Conservation (phyloP, 352 stramenopile species). For the Phytophthora niederhauseri region DNA sequence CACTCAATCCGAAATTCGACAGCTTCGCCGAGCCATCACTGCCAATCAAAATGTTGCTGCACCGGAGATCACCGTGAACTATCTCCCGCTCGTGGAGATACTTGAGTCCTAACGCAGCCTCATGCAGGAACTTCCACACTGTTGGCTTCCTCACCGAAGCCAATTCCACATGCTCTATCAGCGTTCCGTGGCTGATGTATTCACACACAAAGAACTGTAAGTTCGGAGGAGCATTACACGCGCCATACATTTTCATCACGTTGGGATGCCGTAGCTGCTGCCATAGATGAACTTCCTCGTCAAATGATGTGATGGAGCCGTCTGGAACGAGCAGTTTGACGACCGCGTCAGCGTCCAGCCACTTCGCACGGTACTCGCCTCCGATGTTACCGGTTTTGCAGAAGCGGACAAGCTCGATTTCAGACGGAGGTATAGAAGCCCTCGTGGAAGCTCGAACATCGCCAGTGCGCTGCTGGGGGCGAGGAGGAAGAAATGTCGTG, state of each 20-base stretch:
- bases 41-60: conserved; percentile 37
- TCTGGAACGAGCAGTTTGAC: conserved; percentile 15
- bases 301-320: conserved; percentile 5
- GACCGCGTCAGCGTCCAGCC: conserved; percentile 21
- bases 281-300: conserved; percentile 14
- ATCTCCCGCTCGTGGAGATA: conserved; percentile 18
- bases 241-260: conserved; percentile 30
- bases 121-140: conserved; percentile 14
- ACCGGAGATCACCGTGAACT: conserved; percentile 32
- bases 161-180: conserved; percentile 4
- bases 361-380: conserved; percentile 15
- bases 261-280: conserved; percentile 27
- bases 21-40: conserved; percentile 29
- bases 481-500: not conserved
- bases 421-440: conserved; percentile 2
- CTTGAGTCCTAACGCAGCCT: conserved; percentile 15
- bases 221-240: conserved; percentile 6
- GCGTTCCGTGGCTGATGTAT: conserved; percentile 7
- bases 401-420: conserved; percentile 14
- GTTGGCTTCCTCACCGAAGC: not conserved
- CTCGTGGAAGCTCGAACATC: not conserved
- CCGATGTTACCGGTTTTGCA: conserved; percentile 3
- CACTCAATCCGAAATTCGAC: conserved; percentile 38
- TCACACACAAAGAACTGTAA: conserved; percentile 26
- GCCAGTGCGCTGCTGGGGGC: no score